phyloP scores from a whole-genome alignment of 2,329 filamentous ascomycete genomes.

The Neocatenulostroma microsporum region DNA sequence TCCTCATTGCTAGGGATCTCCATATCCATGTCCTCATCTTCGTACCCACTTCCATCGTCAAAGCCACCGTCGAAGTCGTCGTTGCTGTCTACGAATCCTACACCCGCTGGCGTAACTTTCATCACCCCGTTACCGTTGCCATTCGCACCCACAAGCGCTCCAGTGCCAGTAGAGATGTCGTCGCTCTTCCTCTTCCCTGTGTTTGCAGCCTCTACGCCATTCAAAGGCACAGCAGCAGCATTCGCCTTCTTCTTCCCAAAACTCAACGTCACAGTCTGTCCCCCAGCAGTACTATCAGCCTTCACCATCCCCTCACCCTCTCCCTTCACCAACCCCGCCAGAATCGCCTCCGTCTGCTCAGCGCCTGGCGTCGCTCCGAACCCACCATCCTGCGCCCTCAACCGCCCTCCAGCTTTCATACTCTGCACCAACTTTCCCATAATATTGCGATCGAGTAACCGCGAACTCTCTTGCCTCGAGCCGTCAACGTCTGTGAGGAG shows the following conservation, averaged over 20 bases:
- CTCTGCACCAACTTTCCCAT: constrained; percentile 62
- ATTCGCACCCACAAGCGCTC: constrained; percentile 6
- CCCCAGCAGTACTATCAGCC: constrained; percentile 22
- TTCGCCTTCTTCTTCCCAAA: constrained; percentile 55
- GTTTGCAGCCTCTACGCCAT: constrained; percentile 26
- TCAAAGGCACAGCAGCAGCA: constrained; percentile 33
- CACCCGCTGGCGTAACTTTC: constrained; percentile 45
- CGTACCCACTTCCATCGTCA: constrained; percentile 43
- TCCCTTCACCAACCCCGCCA: constrained; percentile 64
- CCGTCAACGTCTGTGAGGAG: constrained; percentile 73
- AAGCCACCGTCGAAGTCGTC: constrained; percentile 51
- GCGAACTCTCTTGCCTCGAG: constrained; percentile 54
- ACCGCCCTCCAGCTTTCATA: constrained; percentile 59
- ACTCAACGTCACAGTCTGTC: constrained; percentile 43
- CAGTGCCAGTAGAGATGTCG: constrained; percentile 18
- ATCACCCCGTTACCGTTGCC: constrained; percentile 37
- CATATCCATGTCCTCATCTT: constrained; percentile 29
- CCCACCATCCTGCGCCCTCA: constrained; percentile 61
- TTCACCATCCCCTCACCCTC: constrained; percentile 61
- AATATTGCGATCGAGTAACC: constrained; percentile 59
- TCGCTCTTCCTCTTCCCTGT: constrained; percentile 27
- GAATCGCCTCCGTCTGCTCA: constrained; percentile 68
- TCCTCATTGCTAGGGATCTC: constrained; percentile 30
- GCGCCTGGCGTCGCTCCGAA: constrained; percentile 40
- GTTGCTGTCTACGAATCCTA: constrained; percentile 60